phyloP scores from a whole-genome alignment of 345 rosid genomes.

The Citrus mangshanensis region DNA sequence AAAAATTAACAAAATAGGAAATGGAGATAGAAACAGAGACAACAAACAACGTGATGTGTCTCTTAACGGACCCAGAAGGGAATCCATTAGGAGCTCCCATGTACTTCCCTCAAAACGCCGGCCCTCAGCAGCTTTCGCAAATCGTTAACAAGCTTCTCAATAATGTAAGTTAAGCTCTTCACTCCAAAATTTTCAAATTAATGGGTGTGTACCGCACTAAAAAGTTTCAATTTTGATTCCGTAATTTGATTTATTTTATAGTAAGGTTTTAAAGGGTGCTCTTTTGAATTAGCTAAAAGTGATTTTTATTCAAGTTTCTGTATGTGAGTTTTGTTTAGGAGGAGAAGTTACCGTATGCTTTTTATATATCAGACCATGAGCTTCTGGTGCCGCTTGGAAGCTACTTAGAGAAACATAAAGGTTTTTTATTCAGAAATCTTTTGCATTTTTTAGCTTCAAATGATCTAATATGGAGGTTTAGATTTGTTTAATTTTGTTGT shows the following conservation, averaged over 20 bases:
- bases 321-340: constrained; percentile 46
- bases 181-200: background rate
- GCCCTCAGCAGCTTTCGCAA: constrained; percentile 77
- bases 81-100: constrained; percentile 58
- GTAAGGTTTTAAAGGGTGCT: background rate
- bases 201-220: background rate
- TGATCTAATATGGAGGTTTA: background rate
- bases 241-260: background rate
- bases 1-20: background rate
- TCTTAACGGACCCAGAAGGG: constrained; percentile 82
- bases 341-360: constrained; percentile 84
- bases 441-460: background rate
- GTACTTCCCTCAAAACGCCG: constrained; percentile 79
- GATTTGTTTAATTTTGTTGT: background rate
- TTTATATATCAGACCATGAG: constrained; percentile 81
- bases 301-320: background rate
- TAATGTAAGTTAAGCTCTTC: background rate
- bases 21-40: constrained; percentile 39
- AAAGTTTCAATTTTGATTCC: background rate
- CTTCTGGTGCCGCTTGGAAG: constrained; percentile 75
- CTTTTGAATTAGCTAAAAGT: background rate
- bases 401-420: constrained; percentile 83
- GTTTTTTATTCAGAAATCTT: constrained; percentile 22
- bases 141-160: constrained; percentile 80
- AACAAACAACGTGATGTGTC: constrained; percentile 71